Evolutionary conservation across 2,329 filamentous ascomycete genomes (phyloP).

Genomic region (Calycina marina): DNA sequence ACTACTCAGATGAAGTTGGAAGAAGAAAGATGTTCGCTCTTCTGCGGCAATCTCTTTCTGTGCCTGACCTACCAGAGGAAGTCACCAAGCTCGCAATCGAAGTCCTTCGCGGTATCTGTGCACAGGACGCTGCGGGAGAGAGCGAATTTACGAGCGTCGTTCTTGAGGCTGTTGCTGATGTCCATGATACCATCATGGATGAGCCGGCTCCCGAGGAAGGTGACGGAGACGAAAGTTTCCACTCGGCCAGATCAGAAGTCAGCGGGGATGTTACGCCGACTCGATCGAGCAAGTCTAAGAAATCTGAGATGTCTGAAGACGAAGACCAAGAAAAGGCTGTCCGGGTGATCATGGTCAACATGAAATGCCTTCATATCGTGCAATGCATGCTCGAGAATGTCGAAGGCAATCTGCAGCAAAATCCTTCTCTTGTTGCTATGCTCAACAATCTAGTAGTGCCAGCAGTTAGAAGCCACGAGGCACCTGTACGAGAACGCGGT

Average conservation of each 20-base stretch:
- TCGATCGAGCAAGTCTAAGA: slow-evolving; percentile 26
- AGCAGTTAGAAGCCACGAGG: slow-evolving; percentile 84
- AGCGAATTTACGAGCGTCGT: slow-evolving; percentile 75
- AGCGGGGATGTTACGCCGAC: slow-evolving; percentile 48
- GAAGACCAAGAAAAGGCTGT: slow-evolving; percentile 62
- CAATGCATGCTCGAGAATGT: slow-evolving; percentile 97
- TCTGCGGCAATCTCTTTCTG: slow-evolving; percentile 70
- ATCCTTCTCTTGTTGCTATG: slow-evolving; percentile 90
- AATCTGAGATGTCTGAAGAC: slow-evolving; percentile 41
- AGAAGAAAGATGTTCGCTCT: slow-evolving; percentile 91
- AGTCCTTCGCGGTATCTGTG: slow-evolving; percentile 70
- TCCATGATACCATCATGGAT: slow-evolving; percentile 83
- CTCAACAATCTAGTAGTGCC: slow-evolving; percentile 94
- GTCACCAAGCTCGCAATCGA: slow-evolving; percentile 79
- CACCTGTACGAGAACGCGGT: slow-evolving; percentile 80
- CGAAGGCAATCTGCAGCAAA: slow-evolving; percentile 72
- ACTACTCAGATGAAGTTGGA: slow-evolving; percentile 96
- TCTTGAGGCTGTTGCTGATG: slow-evolving; percentile 87
- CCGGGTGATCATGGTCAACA: slow-evolving; percentile 87
- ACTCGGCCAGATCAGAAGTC: slow-evolving; percentile 79
- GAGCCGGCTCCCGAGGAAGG: slow-evolving; percentile 42
- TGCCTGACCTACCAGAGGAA: slow-evolving; percentile 80
- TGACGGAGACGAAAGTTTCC: slow-evolving; percentile 76
- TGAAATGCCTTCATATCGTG: slow-evolving; percentile 95
- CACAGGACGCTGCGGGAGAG: slow-evolving; percentile 57